phyloP scores from a whole-genome alignment of 2,329 filamentous ascomycete species.

The Trichoderma koningiopsis region DNA sequence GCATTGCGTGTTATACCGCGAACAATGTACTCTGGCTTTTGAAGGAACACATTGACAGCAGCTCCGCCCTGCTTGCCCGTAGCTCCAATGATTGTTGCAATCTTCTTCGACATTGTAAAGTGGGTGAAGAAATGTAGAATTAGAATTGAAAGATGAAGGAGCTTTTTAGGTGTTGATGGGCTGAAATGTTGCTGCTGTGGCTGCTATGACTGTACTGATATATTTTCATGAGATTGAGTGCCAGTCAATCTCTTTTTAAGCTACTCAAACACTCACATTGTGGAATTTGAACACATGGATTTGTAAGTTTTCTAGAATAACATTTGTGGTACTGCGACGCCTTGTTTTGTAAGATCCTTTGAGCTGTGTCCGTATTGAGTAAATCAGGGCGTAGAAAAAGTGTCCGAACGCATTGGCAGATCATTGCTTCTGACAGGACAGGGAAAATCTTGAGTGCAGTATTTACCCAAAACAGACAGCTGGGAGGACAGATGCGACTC shows the following conservation, averaged over 20 bases:
- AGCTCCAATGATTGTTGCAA: conserved; percentile 9
- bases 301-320: not conserved
- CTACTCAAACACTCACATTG: not conserved
- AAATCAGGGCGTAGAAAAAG: not conserved
- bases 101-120: not conserved
- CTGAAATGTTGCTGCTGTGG: not conserved
- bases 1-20: conserved; percentile 34
- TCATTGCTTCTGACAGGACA: not conserved
- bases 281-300: not conserved
- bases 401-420: not conserved
- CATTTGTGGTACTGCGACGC: not conserved
- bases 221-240: not conserved
- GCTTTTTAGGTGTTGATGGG: not conserved
- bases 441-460: not conserved
- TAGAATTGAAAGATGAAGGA: not conserved
- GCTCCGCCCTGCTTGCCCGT: conserved; percentile 29
- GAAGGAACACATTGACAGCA: conserved; percentile 28
- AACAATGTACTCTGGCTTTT: conserved; percentile 29
- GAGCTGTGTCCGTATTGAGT: not conserved
- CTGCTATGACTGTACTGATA: not conserved
- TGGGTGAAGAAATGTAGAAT: not conserved
- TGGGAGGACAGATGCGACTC: not conserved
- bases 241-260: not conserved
- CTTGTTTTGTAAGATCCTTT: not conserved
- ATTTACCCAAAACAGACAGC: not conserved